Evolutionary conservation across 352 stramenopile species (phyloP), one percentile per base, ranked within the genome.

Genomic region (Phytopythium cucurbitacearum): DNA sequence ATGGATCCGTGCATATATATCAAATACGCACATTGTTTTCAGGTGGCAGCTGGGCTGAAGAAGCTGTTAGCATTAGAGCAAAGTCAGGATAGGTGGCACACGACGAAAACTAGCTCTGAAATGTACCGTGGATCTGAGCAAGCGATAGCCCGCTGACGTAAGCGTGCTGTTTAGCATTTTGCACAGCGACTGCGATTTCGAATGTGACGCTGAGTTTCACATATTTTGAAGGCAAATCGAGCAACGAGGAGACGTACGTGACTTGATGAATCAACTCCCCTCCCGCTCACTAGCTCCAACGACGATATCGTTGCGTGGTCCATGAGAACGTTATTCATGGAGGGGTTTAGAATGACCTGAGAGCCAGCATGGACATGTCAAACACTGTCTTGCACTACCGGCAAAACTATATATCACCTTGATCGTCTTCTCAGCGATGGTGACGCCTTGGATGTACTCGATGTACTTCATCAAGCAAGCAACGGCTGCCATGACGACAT

Each of bases 381-480:
- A 13, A 3, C 38, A 9, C 4, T 10, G 7, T 3, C 11, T 28
- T 28, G 21, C 21, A 28, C 21, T 28, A 28, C 21, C 21, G 2
- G 21, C 21, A 28, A 40, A 59, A 3, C 9, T 16, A 33, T 10
- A 10, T 16, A 40, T 42, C n/a, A 87, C 81, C 79, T 89, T 90
- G 51, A 94, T 80, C 4, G 83, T 90, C 34, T 84, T 90, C 40
- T 82, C 65, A 9, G 81, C 85, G n/a, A 95, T 83, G 55, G 85
- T 87, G 5, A 95, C 76, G 8, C 85, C 85, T 70, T 95, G 85
- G 37, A 91, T 89, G 48, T 82, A 90, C 58, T 95, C 85, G 35
- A 94, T 67, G 63, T 95, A 95, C 59, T 88, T 80, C 72, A 94
- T 85, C 48, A 91, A 57, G 53, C 83, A 91, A 1, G 83, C 76